These are phyloP conservation scores for Akanthomyces lecanii DNA, from an alignment of 2,329 filamentous ascomycete species.

Conservation along the genomic window DNA sequence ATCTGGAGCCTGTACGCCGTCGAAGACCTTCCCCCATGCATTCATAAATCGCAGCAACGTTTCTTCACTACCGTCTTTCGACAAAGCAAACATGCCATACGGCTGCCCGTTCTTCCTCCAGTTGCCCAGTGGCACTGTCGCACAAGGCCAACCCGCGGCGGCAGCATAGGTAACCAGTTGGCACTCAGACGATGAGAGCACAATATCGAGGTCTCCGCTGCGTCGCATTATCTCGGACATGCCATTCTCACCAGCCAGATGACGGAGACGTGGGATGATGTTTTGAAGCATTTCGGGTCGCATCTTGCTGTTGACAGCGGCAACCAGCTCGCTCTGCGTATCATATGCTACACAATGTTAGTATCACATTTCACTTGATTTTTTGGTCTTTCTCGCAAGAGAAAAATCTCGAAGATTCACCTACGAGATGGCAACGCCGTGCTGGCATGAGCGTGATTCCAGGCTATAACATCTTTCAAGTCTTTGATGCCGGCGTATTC, in stretches of 20 bases:
- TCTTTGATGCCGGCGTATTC: slow-evolving; percentile 1
- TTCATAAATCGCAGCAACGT: neutral
- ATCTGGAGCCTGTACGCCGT: neutral
- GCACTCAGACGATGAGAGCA: slow-evolving; percentile 10
- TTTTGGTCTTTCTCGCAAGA: no score
- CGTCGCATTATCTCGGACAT: neutral
- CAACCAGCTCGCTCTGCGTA: slow-evolving; percentile 6
- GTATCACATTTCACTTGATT: neutral
- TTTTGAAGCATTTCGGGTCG: neutral
- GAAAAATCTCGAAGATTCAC: neutral
- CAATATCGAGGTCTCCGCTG: neutral
- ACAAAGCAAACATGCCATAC: slow-evolving; percentile 11
- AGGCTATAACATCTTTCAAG: slow-evolving; percentile 9
- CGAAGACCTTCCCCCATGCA: neutral
- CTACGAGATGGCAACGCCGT: slow-evolving; percentile 7
- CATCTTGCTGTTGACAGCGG: neutral
- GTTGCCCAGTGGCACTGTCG: neutral
- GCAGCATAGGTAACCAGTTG: slow-evolving; percentile 1
- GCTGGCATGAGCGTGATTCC: slow-evolving; percentile 7
- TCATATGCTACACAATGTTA: neutral
- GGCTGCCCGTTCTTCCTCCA: slow-evolving; percentile 13
- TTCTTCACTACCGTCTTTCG: neutral
- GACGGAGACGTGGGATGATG: neutral
- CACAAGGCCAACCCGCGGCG: slow-evolving; percentile 7
- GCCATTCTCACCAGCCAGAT: neutral